Base-by-base conservation (phyloP, 805 yeast genomes). In the Yarrowia hollandica region DNA sequence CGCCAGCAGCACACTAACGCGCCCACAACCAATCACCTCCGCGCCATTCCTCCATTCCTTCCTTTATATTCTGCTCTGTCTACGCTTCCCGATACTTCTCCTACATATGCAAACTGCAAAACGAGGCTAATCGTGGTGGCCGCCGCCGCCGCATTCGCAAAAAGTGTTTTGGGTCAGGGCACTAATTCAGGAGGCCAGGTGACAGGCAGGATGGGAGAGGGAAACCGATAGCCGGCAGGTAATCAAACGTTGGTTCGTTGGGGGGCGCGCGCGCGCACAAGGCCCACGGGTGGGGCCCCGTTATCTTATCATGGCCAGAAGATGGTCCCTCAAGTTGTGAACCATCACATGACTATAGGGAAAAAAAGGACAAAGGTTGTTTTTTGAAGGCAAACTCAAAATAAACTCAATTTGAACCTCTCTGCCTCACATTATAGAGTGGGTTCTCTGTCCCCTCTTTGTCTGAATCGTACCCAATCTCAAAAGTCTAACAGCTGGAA, bases 41-140 rank as follows among this genome's bases (percentile, higher is more conserved):
- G 7, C 28, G 21, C 21, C 28, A 46, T 46, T 30, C 26, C 34
- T 31, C 18, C 28, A 22, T 33, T 44, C 30, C 55, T 48, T 30
- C 55, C 30, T 30, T 23, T 5, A 9, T n/a, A 10, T 31, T 33
- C 39, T 22, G 12, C 55, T 48, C 38, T 14, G 25, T 2, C 18
- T 15, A 21, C 12, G 14, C 30, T 48, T 11, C 9, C 10, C 5
- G 19, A 22, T 11, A 4, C 31, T 25, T 21, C 22, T 15, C 35
- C 16, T 31, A 48, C 39, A 31, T 22, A 44, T 46, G 54, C 54
- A 31, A 5, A 7, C 37, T 44, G 55, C 55, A 48, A 31, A 31
- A 48, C 38, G 30, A 48, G 54, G 38, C 30, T 48, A 48, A 31
- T 30, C 16, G 7, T 23, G n/a, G 30, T 12, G 22, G 33, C 30